Base-by-base conservation (phyloP, 2,329 filamentous ascomycete species). In the Cordyceps farinosa region DNA sequence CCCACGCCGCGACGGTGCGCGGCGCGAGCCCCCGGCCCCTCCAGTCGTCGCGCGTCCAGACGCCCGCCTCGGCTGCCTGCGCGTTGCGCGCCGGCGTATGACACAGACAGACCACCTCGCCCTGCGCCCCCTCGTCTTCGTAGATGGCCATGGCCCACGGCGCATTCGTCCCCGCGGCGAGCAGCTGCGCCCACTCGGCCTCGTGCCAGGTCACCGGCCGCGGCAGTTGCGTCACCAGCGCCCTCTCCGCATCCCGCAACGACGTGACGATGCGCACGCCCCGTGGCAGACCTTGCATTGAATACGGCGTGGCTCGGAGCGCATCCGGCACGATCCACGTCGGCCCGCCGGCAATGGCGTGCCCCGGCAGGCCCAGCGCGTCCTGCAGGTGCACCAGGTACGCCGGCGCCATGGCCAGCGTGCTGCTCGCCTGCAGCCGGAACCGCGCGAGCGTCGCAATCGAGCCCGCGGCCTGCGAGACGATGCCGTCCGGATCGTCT, bases 81-180 rank as follows among this genome's bases (percentile, higher is more conserved):
- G 13, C 51, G n/a, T 62, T 63, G 27, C 53, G 38, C 36, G 61
- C 53, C 30, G 53, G 44, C 30, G 52, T 62, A n/a, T 62, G 59
- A 13, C 59, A 55, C 22, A 48, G 34, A 9, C 51, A 55, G 10
- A 62, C 38, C 8, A 61, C 36, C 38, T 53, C 38, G 4, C 32
- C 29, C 8, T 15, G 5, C 6, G 9, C 38, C 44, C 6, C 17
- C 17, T 6, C 32, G 2, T 45, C 34, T n/a, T 4, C 13, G 38
- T 40, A 38, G 1, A 45, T 38, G 10, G 32, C 32, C 44, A 53
- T 32, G 29, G 48, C 42, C 45, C 56, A 50, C 17, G 56, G 55
- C 29, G 55, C 34, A 8, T 9, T 17, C 44, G 17, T 15, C 29
- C 1, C 44, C 42, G 27, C 17, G 17, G 30, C 17, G 13, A 38